A percentile compares a stretch with the other conserved stretches of the same genome.
These are phyloP conservation scores for Ustilago tritici DNA, from an alignment of 1,284 basidiomycete species.

Conservation along the genomic window DNA sequence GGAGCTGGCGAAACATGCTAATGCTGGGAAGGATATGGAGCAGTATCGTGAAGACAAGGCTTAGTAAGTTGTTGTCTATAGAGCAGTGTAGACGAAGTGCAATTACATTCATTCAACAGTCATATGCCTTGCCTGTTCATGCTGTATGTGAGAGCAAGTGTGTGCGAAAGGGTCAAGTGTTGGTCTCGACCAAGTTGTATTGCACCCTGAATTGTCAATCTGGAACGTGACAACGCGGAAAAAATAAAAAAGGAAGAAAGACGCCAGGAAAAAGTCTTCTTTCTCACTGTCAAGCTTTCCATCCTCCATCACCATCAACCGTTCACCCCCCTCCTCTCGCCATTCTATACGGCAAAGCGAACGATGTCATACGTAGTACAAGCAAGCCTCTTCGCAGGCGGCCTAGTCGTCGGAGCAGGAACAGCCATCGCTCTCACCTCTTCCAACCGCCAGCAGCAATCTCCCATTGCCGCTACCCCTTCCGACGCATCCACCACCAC, in stretches of 20 bases:
- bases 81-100: background rate
- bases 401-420: conserved; percentile 81
- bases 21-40: conserved; percentile 78
- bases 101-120: background rate
- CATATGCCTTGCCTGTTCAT: background rate
- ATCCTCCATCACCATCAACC: background rate
- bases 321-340: background rate
- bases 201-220: too few relatives aligned
- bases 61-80: background rate
- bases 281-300: background rate
- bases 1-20: conserved; percentile 83
- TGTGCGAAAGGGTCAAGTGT: background rate
- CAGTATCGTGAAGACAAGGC: conserved; percentile 25
- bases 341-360: background rate
- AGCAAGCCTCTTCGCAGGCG: conserved; percentile 81
- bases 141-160: background rate
- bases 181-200: background rate
- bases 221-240: background rate
- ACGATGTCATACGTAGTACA: conserved; percentile 91
- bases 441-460: conserved; percentile 21
- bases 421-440: conserved; percentile 34
- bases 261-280: background rate
- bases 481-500: background rate
- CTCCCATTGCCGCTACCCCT: conserved; percentile 2
- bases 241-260: background rate